A percentile compares a stretch with the other conserved stretches of the same genome.
These are phyloP conservation scores for Neocallimastix lanati DNA, from an alignment of 192 early-diverging fungal genomes.

Conservation along the genomic window DNA sequence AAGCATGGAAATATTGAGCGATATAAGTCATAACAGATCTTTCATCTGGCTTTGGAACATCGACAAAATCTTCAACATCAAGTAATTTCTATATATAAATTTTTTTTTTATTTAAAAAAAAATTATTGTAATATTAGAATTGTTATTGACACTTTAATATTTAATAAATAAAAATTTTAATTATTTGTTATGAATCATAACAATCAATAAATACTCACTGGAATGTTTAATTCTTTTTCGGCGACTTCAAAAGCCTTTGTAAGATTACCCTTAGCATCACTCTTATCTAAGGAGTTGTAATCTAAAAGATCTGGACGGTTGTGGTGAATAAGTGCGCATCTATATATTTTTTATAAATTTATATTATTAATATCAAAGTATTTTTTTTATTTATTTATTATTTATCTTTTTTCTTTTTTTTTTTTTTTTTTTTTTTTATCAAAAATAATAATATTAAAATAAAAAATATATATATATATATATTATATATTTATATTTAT, in stretches of 20 bases:
- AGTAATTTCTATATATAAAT: constrained; percentile 41
- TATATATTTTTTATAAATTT: too few relatives aligned
- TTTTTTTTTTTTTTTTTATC: too few relatives aligned
- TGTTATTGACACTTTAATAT: too few relatives aligned
- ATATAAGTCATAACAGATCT: constrained; percentile 96
- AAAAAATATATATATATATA: too few relatives aligned
- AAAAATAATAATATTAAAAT: too few relatives aligned
- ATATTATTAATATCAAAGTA: too few relatives aligned
- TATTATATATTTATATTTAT: too few relatives aligned
- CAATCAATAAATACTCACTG: constrained; percentile 18
- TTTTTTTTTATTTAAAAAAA: not conserved
- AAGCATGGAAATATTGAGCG: constrained; percentile 95
- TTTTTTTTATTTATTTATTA: too few relatives aligned
- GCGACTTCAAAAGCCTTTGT: constrained; percentile 92
- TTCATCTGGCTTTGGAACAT: constrained; percentile 80
- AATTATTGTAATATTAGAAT: too few relatives aligned
- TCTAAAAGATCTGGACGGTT: constrained; percentile 90
- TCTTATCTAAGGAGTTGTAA: constrained; percentile 69
- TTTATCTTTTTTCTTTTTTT: too few relatives aligned
- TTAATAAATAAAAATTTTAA: too few relatives aligned
- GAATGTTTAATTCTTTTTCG: constrained; percentile 67
- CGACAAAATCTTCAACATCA: constrained; percentile 90
- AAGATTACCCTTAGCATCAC: constrained; percentile 41
- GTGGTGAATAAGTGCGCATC: constrained; percentile 87
- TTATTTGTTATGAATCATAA: too few relatives aligned